Conservation (phyloP, 768 basidiomycete species). For the Auricularia auricula-judae region DNA sequence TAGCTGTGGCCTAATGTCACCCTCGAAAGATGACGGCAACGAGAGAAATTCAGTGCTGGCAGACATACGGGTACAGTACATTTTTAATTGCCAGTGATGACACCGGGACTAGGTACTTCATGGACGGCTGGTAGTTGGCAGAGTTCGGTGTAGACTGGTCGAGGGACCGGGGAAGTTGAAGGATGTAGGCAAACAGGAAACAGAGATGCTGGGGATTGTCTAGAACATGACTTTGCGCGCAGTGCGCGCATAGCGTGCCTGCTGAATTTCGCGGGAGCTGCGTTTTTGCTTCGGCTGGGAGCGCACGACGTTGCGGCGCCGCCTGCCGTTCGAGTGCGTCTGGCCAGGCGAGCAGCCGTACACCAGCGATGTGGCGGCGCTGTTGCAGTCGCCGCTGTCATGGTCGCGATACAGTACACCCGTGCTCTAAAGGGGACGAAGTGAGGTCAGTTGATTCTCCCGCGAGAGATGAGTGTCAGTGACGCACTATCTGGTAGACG, state of each 20-base stretch:
- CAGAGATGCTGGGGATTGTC: no score
- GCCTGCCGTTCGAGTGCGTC: neutral
- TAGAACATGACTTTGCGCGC: neutral
- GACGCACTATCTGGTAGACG: neutral
- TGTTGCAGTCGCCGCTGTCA: neutral
- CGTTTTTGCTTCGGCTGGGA: neutral
- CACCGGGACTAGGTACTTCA: no score
- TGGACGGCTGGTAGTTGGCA: no score
- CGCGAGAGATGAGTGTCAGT: neutral
- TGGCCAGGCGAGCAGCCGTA: neutral
- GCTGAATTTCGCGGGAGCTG: neutral
- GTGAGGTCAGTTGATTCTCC: neutral
- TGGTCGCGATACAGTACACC: neutral
- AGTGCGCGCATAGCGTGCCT: neutral
- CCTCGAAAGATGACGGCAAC: no score
- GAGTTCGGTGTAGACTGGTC: no score
- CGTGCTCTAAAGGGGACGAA: neutral
- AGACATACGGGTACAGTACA: no score
- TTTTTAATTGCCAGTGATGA: no score
- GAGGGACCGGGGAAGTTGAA: no score
- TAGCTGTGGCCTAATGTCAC: no score
- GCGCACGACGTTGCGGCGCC: neutral
- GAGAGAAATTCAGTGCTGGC: no score
- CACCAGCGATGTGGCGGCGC: neutral
- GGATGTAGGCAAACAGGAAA: no score